A percentile compares a stretch with the other conserved stretches of the same genome.
Conservation (phyloP, 2,329 filamentous ascomycete genomes). For the Fulvia fulva region DNA sequence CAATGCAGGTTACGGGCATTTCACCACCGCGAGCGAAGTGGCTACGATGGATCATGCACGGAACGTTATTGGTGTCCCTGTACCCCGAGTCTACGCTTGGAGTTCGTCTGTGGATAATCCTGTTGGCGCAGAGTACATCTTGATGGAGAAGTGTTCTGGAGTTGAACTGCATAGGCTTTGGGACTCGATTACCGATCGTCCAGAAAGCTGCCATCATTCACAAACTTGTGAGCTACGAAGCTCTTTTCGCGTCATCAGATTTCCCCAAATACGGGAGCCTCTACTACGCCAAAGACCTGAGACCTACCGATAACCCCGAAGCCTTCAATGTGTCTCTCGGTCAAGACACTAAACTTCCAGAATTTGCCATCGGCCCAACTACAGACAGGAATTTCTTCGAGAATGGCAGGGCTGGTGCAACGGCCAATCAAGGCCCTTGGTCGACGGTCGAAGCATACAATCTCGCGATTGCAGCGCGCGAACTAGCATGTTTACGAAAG, state of each 20-base stretch:
- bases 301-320: background rate
- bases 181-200: background rate
- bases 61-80: slow-evolving; percentile 5
- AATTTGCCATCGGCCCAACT: slow-evolving; percentile 5
- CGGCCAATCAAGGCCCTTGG: slow-evolving; percentile 10
- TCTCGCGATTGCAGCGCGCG: slow-evolving; percentile 8
- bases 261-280: slow-evolving; percentile 5
- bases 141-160: slow-evolving; percentile 7
- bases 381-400: slow-evolving; percentile 11
- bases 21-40: slow-evolving; percentile 33
- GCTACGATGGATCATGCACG: slow-evolving; percentile 10
- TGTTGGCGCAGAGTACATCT: slow-evolving; percentile 9
- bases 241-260: background rate
- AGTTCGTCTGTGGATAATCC: slow-evolving; percentile 3
- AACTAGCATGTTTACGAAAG: slow-evolving; percentile 5
- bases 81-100: slow-evolving; percentile 11
- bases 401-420: slow-evolving; percentile 5
- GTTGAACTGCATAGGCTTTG: slow-evolving; percentile 4
- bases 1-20: slow-evolving; percentile 34
- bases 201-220: slow-evolving; percentile 6
- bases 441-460: slow-evolving; percentile 9
- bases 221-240: slow-evolving; percentile 5
- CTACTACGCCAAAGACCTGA: slow-evolving; percentile 8
- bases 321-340: background rate
- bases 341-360: background rate